Evolutionary conservation across 768 basidiomycete species (phyloP).

Genomic region (Chalciporus pseudorubinellus): DNA sequence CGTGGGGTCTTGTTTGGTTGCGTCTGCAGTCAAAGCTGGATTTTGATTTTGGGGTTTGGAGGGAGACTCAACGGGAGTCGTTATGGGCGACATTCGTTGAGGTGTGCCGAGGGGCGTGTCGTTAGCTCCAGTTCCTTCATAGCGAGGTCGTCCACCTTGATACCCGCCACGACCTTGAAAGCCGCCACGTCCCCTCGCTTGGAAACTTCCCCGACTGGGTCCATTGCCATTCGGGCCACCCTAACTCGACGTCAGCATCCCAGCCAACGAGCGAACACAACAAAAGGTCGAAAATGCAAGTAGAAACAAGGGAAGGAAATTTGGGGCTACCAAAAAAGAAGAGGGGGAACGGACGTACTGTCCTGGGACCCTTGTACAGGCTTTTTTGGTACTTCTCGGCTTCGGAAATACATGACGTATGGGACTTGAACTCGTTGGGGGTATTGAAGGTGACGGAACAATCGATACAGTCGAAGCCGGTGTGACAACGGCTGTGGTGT

Average conservation of each 20-base stretch:
- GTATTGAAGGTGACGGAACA: conserved; percentile 81
- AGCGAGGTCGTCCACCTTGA: conserved; percentile 25
- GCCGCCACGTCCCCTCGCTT: conserved; percentile 35
- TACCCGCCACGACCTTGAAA: conserved; percentile 22
- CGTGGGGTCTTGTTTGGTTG: background rate
- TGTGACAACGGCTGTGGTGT: conserved; percentile 58
- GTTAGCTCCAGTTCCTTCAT: conserved; percentile 60
- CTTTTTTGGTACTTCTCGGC: conserved; percentile 92
- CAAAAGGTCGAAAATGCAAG: too few species aligned
- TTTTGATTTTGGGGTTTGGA: background rate
- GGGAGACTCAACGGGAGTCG: conserved; percentile 18
- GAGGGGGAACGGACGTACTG: conserved; percentile 11
- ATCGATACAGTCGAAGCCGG: conserved; percentile 81
- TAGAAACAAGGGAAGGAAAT: background rate
- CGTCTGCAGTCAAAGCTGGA: background rate
- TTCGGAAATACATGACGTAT: conserved; percentile 85
- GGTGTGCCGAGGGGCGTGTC: conserved; percentile 69
- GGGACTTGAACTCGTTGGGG: conserved; percentile 74
- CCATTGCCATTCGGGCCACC: conserved; percentile 19
- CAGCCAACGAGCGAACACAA: too few species aligned
- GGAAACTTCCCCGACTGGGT: conserved; percentile 10
- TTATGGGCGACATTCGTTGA: conserved; percentile 45
- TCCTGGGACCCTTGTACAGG: conserved; percentile 79
- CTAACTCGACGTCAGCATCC: background rate
- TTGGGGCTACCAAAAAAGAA: too few species aligned